phyloP scores from a whole-genome alignment of 331 rosid genomes.

The Ulmus americana region DNA sequence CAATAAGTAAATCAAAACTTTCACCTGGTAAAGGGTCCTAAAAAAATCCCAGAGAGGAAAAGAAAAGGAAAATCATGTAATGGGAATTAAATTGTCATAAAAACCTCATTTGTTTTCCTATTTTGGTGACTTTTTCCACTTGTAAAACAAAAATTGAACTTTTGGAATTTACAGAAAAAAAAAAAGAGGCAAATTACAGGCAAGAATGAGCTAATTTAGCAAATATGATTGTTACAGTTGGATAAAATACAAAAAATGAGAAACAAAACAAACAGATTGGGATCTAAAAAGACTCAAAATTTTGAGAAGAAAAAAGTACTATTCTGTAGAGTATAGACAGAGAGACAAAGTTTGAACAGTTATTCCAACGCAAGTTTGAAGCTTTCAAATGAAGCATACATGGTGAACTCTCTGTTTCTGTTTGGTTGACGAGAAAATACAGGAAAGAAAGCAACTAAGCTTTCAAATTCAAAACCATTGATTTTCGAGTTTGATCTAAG shows the following conservation, averaged over 20 bases:
- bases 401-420: conserved; percentile 6
- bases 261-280: background rate
- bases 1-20: background rate
- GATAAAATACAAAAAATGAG: background rate
- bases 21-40: background rate
- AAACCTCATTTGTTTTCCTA: background rate
- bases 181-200: background rate
- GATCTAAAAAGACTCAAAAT: background rate
- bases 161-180: background rate
- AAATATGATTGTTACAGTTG: background rate
- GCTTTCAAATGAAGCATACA: too few species aligned
- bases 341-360: conserved; percentile 8
- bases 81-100: background rate
- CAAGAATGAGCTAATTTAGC: conserved; percentile 9
- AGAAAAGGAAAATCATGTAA: background rate
- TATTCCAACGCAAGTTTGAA: background rate
- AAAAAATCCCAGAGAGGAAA: conserved; percentile 1
- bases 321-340: background rate
- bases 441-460: background rate
- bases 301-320: background rate
- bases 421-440: conserved; percentile 26
- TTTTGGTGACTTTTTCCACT: background rate
- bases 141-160: too few species aligned
- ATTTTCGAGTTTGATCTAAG: background rate
- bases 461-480: background rate